These are phyloP conservation scores for Xylaria hypoxylon DNA, from an alignment of 2,329 filamentous ascomycete species.

Conservation along the genomic window DNA sequence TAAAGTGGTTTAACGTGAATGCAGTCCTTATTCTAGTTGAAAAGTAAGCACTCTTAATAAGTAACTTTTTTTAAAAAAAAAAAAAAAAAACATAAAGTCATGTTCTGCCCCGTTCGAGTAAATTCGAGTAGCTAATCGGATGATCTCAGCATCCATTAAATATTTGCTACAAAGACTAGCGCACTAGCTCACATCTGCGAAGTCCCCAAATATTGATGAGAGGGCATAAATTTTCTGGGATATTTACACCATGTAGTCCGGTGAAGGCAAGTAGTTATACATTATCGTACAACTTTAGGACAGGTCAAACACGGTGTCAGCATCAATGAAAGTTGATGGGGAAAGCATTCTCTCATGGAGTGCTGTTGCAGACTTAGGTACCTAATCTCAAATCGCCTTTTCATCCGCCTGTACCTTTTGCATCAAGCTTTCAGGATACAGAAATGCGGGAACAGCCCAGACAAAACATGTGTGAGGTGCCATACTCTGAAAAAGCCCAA, in stretches of 20 bases:
- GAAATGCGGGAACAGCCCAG: neutral
- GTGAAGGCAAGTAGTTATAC: no score
- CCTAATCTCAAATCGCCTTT: neutral
- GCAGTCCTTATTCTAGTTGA: no score
- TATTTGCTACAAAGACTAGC: no score
- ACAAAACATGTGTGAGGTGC: neutral
- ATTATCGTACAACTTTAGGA: neutral
- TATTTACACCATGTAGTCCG: neutral
- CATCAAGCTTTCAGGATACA: neutral
- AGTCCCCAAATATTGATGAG: neutral
- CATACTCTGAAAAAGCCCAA: neutral
- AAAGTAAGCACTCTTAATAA: no score
- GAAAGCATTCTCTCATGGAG: neutral
- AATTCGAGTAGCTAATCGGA: no score
- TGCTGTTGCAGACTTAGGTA: neutral
- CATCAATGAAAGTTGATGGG: neutral
- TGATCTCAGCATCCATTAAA: no score
- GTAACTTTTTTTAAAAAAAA: no score
- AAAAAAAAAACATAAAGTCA: no score
- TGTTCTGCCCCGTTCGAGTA: no score
- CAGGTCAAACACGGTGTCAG: neutral
- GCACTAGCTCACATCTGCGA: no score
- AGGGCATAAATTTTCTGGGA: neutral
- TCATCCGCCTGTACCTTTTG: neutral
- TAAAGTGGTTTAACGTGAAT: neutral